Percentiles rank a stretch among this genome's conserved stretches.
These are phyloP conservation scores for Zalerion maritima DNA, from an alignment of 495 filamentous ascomycete genomes.

Conservation along the genomic window DNA sequence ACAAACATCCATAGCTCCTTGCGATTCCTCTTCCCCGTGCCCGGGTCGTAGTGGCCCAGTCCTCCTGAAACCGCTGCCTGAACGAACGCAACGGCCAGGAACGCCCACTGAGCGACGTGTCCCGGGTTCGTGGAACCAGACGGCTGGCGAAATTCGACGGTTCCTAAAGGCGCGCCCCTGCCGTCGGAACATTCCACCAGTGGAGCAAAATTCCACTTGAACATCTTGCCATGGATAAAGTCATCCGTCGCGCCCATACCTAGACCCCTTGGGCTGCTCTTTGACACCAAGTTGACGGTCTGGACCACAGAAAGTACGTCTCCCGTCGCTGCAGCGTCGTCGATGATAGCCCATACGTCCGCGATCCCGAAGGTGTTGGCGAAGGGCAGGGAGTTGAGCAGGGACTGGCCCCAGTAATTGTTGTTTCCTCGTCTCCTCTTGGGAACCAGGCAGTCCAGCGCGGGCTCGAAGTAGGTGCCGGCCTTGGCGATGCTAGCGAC, in stretches of 20 bases:
- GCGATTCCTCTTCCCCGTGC: too few relatives aligned
- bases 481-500: slow-evolving; percentile 13
- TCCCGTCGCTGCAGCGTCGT: slow-evolving; percentile 1
- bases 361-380: not conserved
- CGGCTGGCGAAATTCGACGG: slow-evolving; percentile 18
- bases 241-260: slow-evolving; percentile 9
- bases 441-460: slow-evolving; percentile 13
- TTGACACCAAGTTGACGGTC: slow-evolving; percentile 12
- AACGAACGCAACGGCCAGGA: slow-evolving; percentile 14
- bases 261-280: slow-evolving; percentile 6
- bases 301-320: slow-evolving; percentile 6
- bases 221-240: slow-evolving; percentile 16
- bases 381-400: slow-evolving; percentile 8
- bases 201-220: slow-evolving; percentile 20
- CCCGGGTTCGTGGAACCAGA: slow-evolving; percentile 9
- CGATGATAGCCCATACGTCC: slow-evolving; percentile 6
- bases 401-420: slow-evolving; percentile 15
- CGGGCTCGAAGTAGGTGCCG: slow-evolving; percentile 15
- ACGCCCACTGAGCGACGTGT: slow-evolving; percentile 11
- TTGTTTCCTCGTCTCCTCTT: slow-evolving; percentile 1
- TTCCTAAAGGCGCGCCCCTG: too few relatives aligned
- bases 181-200: too few relatives aligned
- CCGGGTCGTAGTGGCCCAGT: too few relatives aligned
- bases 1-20: too few relatives aligned
- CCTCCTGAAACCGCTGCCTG: too few relatives aligned